phyloP scores from a whole-genome alignment of 108 stramenopile genomes.

The Nannochloropsis salina region DNA sequence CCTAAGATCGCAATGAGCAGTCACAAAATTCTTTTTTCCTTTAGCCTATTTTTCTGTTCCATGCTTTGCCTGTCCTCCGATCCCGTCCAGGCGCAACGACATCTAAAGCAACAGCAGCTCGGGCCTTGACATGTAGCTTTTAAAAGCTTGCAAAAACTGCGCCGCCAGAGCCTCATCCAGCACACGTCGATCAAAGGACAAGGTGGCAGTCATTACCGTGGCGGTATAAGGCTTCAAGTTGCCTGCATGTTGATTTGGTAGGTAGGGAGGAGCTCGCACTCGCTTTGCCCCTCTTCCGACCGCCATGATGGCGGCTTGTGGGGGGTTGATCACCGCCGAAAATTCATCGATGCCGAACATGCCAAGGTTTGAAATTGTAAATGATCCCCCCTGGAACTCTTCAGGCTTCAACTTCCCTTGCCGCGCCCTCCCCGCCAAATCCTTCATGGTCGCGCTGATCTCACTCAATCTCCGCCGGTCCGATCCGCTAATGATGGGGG shows the following conservation, averaged over 20 bases:
- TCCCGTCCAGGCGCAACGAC: not conserved
- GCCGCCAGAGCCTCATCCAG: constrained; percentile 92
- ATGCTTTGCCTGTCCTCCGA: no score
- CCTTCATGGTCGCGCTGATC: constrained; percentile 72
- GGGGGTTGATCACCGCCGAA: constrained; percentile 96
- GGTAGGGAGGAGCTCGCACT: constrained; percentile 62
- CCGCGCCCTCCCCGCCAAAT: constrained; percentile 72
- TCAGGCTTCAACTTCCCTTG: constrained; percentile 78
- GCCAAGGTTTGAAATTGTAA: constrained; percentile 92
- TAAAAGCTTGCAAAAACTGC: constrained; percentile 83
- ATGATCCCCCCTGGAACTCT: constrained; percentile 95
- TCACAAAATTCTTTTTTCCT: no score
- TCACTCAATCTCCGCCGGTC: constrained; percentile 69
- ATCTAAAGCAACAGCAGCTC: constrained; percentile 78
- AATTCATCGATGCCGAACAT: constrained; percentile 98
- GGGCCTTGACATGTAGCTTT: constrained; percentile 77
- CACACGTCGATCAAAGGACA: constrained; percentile 93
- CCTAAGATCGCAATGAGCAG: no score
- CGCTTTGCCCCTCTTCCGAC: constrained; percentile 82
- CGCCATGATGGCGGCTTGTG: constrained; percentile 94
- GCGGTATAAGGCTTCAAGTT: constrained; percentile 47
- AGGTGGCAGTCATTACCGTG: constrained; percentile 84
- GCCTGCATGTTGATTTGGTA: not conserved
- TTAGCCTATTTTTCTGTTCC: no score
- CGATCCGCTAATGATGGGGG: constrained; percentile 80